Evolutionary conservation across 345 rosid species (phyloP), one percentile per base, ranked within the genome.

Genomic region (Sisymbrium altissimum): DNA sequence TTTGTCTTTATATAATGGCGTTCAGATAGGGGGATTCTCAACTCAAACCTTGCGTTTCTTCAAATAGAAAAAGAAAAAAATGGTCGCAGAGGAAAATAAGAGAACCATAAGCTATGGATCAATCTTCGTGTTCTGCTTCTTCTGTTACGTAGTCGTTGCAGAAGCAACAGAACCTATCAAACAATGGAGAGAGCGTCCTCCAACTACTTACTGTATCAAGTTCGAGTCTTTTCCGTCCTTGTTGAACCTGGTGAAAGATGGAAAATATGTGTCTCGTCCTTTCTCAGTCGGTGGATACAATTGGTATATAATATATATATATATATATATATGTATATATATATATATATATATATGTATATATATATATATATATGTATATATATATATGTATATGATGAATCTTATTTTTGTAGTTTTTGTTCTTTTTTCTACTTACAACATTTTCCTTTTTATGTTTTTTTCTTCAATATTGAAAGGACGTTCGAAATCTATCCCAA

Each of bases 401-500:
- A 17, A 46, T 46, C 10, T 46, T 7, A 17, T 46, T 46, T 41
- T 13, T 41, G 17, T 41, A 11, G 44, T 6, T 45, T n/a, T 46
- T 17, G 3, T 15, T 45, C 7, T 3, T 46, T 46, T 46, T 10
- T 46, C 52, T 15, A 17, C 8, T 46, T 23, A 17, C 23, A 46
- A 17, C 23, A 46, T 32, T 32, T 5, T 32, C 5, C 5, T 32
- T 32, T 41, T 41, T 41, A 4, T 3, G 4, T 41, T 14, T 41
- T 14, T 41, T 3, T 13, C 6, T 11, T 41, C 6, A 41, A 13
- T 41, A 13, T 41, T 13, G 32, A 30, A 14, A 43, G 52, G 73
- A 69, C 65, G 65, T 32, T 69, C 40, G 6, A 12, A 32, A 48
- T 71, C 45, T 59, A 71, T 17, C 75, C 74, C 12, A 19, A 70